Percentiles rank a stretch among this genome's conserved stretches.
Conservation (phyloP, 768 basidiomycete species). For the Dentipellis fragilis region DNA sequence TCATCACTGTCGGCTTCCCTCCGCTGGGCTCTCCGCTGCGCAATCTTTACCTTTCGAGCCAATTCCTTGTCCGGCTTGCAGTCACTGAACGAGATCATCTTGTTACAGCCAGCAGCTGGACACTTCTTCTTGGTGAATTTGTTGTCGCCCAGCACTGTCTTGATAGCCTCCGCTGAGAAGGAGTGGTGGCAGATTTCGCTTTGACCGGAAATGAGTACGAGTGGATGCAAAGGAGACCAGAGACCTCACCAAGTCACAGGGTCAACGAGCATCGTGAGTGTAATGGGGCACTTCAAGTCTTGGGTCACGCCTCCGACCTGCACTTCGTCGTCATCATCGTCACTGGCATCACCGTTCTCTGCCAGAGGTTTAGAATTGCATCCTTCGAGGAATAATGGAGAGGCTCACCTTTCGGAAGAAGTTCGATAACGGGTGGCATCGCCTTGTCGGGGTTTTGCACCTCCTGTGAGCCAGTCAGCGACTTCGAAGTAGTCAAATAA, state of each 20-base stretch:
- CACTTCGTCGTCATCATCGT: conserved; percentile 79
- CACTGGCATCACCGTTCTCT: conserved; percentile 78
- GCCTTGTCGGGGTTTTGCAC: conserved; percentile 49
- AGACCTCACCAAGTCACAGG: conserved; percentile 72
- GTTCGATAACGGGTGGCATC: conserved; percentile 71
- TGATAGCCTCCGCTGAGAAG: conserved; percentile 66
- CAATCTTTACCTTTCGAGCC: conserved; percentile 51
- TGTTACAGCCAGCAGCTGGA: conserved; percentile 65
- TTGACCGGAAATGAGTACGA: conserved; percentile 26
- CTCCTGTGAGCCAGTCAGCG: conserved; percentile 37
- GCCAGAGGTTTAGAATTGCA: conserved; percentile 7
- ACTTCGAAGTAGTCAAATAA: neutral
- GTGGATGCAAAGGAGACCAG: neutral
- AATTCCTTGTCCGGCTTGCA: conserved; percentile 48
- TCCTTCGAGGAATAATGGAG: neutral
- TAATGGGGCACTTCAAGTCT: conserved; percentile 78
- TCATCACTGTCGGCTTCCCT: conserved; percentile 26
- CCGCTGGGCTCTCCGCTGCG: conserved; percentile 40
- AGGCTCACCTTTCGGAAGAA: conserved; percentile 57
- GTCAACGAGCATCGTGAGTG: conserved; percentile 52
- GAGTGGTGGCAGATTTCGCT: conserved; percentile 62
- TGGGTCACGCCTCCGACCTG: conserved; percentile 81
- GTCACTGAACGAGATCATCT: conserved; percentile 39
- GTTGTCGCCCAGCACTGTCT: conserved; percentile 42
- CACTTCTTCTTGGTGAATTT: conserved; percentile 32